phyloP scores from a whole-genome alignment of 2,329 filamentous ascomycete species.

The Fusarium musae region DNA sequence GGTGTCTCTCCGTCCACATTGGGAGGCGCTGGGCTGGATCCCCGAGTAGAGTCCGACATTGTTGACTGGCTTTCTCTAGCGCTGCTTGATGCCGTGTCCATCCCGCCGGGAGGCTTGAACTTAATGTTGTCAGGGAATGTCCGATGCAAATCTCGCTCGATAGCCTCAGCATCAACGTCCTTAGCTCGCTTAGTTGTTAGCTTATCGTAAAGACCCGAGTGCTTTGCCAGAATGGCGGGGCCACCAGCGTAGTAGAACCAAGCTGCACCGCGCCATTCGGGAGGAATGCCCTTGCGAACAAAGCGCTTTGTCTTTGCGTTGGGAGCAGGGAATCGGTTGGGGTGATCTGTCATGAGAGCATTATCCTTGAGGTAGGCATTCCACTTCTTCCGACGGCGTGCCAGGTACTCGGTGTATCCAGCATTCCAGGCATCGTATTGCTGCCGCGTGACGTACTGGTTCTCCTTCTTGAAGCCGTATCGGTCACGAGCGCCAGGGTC shows the following conservation, averaged over 20 bases:
- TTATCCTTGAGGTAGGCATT: constrained; percentile 78
- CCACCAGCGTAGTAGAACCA: constrained; percentile 98
- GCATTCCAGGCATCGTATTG: constrained; percentile 86
- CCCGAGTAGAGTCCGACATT: constrained; percentile 47
- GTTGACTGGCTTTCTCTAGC: constrained; percentile 52
- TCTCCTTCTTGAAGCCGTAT: constrained; percentile 92
- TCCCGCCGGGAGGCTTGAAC: constrained; percentile 75
- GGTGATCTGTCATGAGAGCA: constrained; percentile 76
- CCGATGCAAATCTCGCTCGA: constrained; percentile 91
- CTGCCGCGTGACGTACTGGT: constrained; percentile 78
- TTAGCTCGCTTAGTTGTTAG: constrained; percentile 74
- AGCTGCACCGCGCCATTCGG: constrained; percentile 92
- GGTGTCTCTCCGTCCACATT: constrained; percentile 70
- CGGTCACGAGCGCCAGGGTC: constrained; percentile 73
- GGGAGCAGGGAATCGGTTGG: constrained; percentile 81
- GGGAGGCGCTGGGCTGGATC: constrained; percentile 49
- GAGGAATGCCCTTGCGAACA: constrained; percentile 91
- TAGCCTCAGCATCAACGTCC: constrained; percentile 83
- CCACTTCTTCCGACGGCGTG: constrained; percentile 85
- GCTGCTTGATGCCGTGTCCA: constrained; percentile 49
- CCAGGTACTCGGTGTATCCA: constrained; percentile 79
- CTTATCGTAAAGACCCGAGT: constrained; percentile 80
- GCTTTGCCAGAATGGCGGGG: constrained; percentile 78
- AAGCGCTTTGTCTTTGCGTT: constrained; percentile 89
- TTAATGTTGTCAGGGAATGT: constrained; percentile 95